Conservation (phyloP, 768 basidiomycete species). For the Suillus subluteus region DNA sequence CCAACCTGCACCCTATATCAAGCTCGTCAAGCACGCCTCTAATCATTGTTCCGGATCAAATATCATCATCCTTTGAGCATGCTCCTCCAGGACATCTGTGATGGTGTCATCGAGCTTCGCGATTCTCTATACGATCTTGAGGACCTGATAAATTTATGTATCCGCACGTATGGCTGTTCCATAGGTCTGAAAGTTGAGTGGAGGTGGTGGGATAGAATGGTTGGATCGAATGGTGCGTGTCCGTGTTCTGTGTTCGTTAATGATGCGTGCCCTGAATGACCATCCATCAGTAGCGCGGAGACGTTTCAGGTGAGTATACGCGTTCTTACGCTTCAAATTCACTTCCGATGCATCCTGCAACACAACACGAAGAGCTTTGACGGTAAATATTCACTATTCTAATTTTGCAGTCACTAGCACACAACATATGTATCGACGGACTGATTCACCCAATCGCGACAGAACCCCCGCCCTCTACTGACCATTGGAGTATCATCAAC, state of each 20-base stretch:
- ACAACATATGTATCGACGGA: slow-evolving; percentile 19
- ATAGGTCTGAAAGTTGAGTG: slow-evolving; percentile 37
- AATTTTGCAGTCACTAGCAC: slow-evolving; percentile 2
- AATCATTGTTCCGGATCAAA: slow-evolving; percentile 19
- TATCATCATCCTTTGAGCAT: slow-evolving; percentile 29
- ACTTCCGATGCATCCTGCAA: background rate
- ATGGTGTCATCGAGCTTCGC: slow-evolving; percentile 49
- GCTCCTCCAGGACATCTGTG: slow-evolving; percentile 41
- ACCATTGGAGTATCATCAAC: background rate
- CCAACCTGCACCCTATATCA: slow-evolving; percentile 44
- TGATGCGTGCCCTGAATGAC: slow-evolving; percentile 7
- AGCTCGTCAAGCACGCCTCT: slow-evolving; percentile 28
- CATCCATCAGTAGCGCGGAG: background rate
- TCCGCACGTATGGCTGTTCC: slow-evolving; percentile 42
- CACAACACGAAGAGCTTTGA: background rate
- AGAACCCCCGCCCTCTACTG: slow-evolving; percentile 6
- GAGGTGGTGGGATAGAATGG: slow-evolving; percentile 36
- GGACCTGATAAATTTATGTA: slow-evolving; percentile 38
- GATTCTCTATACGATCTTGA: slow-evolving; percentile 40
- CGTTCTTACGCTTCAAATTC: background rate
- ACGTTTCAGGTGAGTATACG: slow-evolving; percentile 25
- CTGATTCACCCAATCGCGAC: slow-evolving; percentile 12
- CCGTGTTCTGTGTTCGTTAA: background rate
- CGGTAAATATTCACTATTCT: background rate
- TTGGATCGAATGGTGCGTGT: slow-evolving; percentile 26